Evolutionary conservation across 768 basidiomycete species (phyloP), one percentile per base, ranked within the genome.

Genomic region (Suillus luteus): DNA sequence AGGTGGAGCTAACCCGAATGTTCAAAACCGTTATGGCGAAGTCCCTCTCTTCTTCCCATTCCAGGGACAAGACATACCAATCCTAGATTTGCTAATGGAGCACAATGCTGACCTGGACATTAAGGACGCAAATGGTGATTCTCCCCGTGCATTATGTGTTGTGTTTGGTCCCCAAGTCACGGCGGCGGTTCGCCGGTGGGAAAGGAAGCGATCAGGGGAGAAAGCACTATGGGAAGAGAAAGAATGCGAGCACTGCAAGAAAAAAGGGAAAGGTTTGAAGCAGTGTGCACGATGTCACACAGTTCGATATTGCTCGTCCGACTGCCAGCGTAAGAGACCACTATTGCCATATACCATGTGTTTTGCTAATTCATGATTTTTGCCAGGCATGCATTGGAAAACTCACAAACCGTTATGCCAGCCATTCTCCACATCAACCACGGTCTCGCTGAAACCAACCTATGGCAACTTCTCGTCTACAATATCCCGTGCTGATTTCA

Each of bases 291-390:
- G 74, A 35, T 87, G 86, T 57, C 77, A 76, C 17, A 69, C 82
- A 0, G 77, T 75, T 5, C 72, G 81, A 27, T 88, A 88, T 65
- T 88, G 86, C 62, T 85, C 84, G 6, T 66, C 72, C 1, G 80
- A 80, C 38, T 86, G 87, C 65, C 87, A 87, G 72, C 73, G 86
- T 85, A 67, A 4, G 83, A 73, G 22, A 19, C 55, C 38, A 35
- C 46, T 55, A n/a, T 10, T 11, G 17, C 5, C 55, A 51, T 37
- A 5, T 37, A 5, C 5, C 15, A 1, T 1, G 17, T 2, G 8
- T 38, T 52, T 43, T n/a, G 5, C 51, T 46, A 14, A 63, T 12
- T 11, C 58, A 11, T 5, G 43, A 31, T 9, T 40, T 38, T 22
- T 22, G n/a, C 19, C 63, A 87, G 86, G 73, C 27, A 67, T 67